A percentile compares a stretch with the other conserved stretches of the same genome.
These are phyloP conservation scores for Nymphaea thermarum DNA, from an alignment of 164 flowering plant species.

Conservation along the genomic window DNA sequence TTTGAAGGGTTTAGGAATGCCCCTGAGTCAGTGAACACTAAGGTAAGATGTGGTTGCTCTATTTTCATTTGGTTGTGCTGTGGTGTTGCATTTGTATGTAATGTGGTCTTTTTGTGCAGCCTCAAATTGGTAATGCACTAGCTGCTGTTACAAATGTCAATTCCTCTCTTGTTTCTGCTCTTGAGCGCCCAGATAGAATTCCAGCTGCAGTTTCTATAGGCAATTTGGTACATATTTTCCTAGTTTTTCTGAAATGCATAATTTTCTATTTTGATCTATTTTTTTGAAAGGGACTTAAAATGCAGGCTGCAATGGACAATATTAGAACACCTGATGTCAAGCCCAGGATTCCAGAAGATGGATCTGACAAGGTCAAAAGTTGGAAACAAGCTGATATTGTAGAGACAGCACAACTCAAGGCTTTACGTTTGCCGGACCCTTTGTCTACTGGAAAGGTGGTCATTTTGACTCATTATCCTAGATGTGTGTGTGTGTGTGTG, in stretches of 20 bases:
- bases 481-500: no score
- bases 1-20: neutral
- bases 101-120: neutral
- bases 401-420: conserved; percentile 8
- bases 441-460: conserved; percentile 12
- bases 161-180: neutral
- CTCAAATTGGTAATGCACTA: neutral
- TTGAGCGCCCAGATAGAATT: neutral
- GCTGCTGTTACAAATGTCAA: neutral
- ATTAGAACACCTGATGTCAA: neutral
- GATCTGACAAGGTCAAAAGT: neutral
- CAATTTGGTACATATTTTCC: neutral
- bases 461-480: no score
- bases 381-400: neutral
- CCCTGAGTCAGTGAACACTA: neutral
- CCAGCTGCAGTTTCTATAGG: neutral
- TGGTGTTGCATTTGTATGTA: neutral
- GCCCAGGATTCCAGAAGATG: neutral
- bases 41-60: neutral
- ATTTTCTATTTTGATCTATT: neutral
- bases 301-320: neutral
- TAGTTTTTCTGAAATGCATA: neutral
- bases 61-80: neutral
- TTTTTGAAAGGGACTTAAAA: neutral
- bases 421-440: conserved; percentile 8